These are phyloP conservation scores for Lachancea thermotolerans DNA, from an alignment of 805 yeast species.

Conservation along the genomic window DNA sequence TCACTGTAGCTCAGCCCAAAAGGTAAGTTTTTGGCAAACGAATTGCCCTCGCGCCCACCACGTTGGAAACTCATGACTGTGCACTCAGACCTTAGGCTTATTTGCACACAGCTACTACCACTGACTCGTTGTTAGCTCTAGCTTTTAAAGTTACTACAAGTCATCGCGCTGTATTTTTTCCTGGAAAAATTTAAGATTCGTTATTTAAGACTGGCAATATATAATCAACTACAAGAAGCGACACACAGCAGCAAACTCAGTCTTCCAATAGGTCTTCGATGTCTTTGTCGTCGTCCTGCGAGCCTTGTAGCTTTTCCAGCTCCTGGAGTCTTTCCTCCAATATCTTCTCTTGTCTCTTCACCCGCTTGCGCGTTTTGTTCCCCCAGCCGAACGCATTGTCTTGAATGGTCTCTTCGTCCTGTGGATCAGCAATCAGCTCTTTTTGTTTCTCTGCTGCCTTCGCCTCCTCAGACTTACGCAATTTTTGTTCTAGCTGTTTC, in stretches of 20 bases:
- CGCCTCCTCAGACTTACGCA: slow-evolving; percentile 30
- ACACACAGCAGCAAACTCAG: slow-evolving; percentile 15
- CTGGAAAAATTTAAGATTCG: neutral
- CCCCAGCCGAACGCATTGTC: slow-evolving; percentile 69
- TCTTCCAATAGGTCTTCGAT: slow-evolving; percentile 64
- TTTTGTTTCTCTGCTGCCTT: slow-evolving; percentile 29
- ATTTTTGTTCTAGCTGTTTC: slow-evolving; percentile 47
- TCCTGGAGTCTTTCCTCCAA: slow-evolving; percentile 42
- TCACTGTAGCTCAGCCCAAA: slow-evolving; percentile 68
- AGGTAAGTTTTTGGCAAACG: slow-evolving; percentile 44
- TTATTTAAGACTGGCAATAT: neutral
- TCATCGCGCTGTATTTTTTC: neutral
- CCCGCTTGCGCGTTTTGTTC: slow-evolving; percentile 57
- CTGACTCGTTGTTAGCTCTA: too few relatives aligned
- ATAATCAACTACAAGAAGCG: neutral
- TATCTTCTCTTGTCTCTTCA: slow-evolving; percentile 47
- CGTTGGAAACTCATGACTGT: slow-evolving; percentile 48
- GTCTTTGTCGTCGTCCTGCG: slow-evolving; percentile 45
- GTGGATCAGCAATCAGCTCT: slow-evolving; percentile 32
- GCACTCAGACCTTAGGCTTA: neutral
- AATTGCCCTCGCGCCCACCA: slow-evolving; percentile 37
- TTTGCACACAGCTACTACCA: too few relatives aligned
- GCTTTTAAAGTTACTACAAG: neutral
- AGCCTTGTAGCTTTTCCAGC: slow-evolving; percentile 35
- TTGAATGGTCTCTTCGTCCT: slow-evolving; percentile 33